Evolutionary conservation across 2,329 filamentous ascomycete genomes (phyloP).

Genomic region (Fusarium sp.): DNA sequence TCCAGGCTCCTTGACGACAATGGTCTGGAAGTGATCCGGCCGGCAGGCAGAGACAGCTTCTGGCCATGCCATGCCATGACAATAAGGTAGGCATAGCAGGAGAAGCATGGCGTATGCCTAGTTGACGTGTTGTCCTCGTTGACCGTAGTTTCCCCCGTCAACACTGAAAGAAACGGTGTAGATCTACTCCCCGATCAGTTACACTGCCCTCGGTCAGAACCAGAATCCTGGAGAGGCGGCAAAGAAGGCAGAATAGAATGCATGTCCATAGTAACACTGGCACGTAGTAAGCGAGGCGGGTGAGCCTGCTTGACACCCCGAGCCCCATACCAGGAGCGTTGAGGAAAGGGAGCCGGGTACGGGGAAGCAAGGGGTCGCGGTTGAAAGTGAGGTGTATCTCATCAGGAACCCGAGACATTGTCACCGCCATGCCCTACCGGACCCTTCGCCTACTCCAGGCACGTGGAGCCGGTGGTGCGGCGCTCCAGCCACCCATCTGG

Average conservation of each 20-base stretch:
- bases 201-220: not conserved
- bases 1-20: conserved; percentile 20
- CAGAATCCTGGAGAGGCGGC: conserved; percentile 9
- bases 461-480: conserved; percentile 39
- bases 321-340: conserved; percentile 33
- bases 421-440: conserved; percentile 41
- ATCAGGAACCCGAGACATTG: conserved; percentile 47
- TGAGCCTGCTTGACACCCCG: conserved; percentile 14
- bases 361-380: conserved; percentile 22
- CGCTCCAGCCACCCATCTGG: conserved; percentile 38
- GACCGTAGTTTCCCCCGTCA: conserved; percentile 15
- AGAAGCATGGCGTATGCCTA: conserved; percentile 16
- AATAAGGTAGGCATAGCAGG: conserved; percentile 3
- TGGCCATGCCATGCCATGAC: conserved; percentile 11
- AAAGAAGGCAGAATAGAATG: conserved; percentile 19
- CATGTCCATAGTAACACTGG: conserved; percentile 15
- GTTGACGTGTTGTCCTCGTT: conserved; percentile 31
- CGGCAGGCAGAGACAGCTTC: conserved; percentile 17
- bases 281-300: not conserved
- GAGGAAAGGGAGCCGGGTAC: conserved; percentile 17
- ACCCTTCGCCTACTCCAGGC: conserved; percentile 37
- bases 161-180: conserved; percentile 16
- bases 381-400: conserved; percentile 27
- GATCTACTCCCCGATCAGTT: conserved; percentile 20
- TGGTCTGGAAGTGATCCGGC: conserved; percentile 16